Conservation (phyloP, 192 early-diverging fungal species). For the Linnemannia hyalina region DNA sequence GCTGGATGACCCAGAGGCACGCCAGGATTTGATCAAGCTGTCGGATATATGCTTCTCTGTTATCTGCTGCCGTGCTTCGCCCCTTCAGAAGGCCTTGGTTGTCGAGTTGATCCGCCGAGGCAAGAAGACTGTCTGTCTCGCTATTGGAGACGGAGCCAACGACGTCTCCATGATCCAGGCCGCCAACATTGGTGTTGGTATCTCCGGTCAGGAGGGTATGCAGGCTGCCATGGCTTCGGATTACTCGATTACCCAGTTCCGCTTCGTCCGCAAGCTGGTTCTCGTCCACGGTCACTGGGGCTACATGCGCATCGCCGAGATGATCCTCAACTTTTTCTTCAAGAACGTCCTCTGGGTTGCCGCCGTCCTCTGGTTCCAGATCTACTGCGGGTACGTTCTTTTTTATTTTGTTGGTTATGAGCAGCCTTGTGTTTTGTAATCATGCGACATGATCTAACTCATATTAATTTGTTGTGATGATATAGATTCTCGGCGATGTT, state of each 20-base stretch:
- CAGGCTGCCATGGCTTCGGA: constrained; percentile 97
- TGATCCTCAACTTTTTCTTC: constrained; percentile 96
- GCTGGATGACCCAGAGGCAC: constrained; percentile 68
- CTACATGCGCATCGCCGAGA: constrained; percentile 90
- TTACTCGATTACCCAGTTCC: constrained; percentile 93
- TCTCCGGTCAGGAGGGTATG: constrained; percentile 84
- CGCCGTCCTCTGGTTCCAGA: constrained; percentile 94
- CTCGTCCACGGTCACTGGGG: constrained; percentile 95
- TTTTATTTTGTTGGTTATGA: background rate
- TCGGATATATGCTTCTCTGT: constrained; percentile 87
- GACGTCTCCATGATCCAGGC: constrained; percentile 99
- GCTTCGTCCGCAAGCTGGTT: constrained; percentile 87
- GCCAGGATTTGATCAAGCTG: constrained; percentile 72
- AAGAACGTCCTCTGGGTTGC: constrained; percentile 97
- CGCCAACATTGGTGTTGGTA: constrained; percentile 88
- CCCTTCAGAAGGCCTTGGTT: constrained; percentile 96
- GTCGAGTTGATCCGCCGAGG: constrained; percentile 89
- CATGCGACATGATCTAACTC: background rate
- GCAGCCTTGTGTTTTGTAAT: too few relatives aligned
- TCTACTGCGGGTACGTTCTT: constrained; percentile 79
- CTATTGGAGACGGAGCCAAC: constrained; percentile 87
- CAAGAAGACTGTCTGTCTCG: constrained; percentile 73
- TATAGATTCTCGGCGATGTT: constrained; percentile 85
- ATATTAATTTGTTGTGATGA: background rate
- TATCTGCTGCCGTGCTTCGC: constrained; percentile 92